Percentiles rank a stretch among this genome's conserved stretches.
phyloP scores from a whole-genome alignment of 1,139 yeast genomes.

The Williopsis jadinii region DNA sequence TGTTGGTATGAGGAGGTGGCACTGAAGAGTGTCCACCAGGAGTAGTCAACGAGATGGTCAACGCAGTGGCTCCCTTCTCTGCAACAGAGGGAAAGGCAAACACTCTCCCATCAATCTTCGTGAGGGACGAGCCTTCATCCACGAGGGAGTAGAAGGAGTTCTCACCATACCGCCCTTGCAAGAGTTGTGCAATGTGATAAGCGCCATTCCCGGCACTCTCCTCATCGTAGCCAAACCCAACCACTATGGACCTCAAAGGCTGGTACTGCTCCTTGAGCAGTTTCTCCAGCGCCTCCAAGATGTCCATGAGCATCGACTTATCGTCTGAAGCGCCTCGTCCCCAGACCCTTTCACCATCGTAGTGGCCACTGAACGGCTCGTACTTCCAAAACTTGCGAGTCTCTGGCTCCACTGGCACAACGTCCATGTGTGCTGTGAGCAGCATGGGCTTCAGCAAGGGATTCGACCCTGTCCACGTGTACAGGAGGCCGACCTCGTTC shows the following conservation, averaged over 20 bases:
- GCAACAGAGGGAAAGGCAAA: conserved; percentile 51
- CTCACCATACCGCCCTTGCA: conserved; percentile 45
- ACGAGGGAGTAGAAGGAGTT: conserved; percentile 51
- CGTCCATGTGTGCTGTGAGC: conserved; percentile 72
- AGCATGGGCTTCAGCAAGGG: conserved; percentile 52
- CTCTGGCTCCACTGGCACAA: conserved; percentile 64
- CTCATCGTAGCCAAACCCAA: conserved; percentile 69
- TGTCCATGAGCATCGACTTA: conserved; percentile 46
- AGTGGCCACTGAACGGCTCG: conserved; percentile 63
- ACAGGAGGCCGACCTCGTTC: conserved; percentile 58
- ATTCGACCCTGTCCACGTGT: conserved; percentile 49
- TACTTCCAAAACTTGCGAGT: conserved; percentile 53
- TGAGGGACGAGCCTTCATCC: conserved; percentile 47
- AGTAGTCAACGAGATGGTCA: conserved; percentile 38
- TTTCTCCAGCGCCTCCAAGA: conserved; percentile 51
- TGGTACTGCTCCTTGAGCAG: conserved; percentile 36
- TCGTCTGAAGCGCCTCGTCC: conserved; percentile 65
- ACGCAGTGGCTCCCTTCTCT: conserved; percentile 60
- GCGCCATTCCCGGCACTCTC: conserved; percentile 64
- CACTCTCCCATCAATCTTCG: conserved; percentile 1
- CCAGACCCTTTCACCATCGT: conserved; percentile 50
- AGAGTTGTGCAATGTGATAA: conserved; percentile 30
- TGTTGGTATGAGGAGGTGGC: conserved; percentile 62
- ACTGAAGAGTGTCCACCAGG: conserved; percentile 67
- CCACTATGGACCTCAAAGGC: conserved; percentile 48